These are phyloP conservation scores for Aspergillus sclerotiicarbonarius DNA, from an alignment of 495 filamentous ascomycete genomes.

Conservation along the genomic window DNA sequence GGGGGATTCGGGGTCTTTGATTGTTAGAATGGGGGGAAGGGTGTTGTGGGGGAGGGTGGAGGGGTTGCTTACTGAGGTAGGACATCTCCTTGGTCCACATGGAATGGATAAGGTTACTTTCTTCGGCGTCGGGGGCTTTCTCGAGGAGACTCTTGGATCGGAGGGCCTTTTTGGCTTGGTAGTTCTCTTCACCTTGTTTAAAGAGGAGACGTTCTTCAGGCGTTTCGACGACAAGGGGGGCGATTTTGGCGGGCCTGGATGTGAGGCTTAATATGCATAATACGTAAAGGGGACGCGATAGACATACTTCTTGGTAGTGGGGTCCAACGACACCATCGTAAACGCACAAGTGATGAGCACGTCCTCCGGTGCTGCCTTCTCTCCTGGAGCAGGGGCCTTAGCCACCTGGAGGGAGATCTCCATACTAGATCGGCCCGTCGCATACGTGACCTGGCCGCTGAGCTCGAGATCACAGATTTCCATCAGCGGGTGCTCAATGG, in stretches of 20 bases:
- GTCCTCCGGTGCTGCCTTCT: constrained; percentile 61
- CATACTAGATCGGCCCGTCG: constrained; percentile 76
- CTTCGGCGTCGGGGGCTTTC: constrained; percentile 71
- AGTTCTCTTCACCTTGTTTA: constrained; percentile 68
- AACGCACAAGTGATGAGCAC: constrained; percentile 77
- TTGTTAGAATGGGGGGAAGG: not conserved
- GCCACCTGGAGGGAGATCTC: constrained; percentile 76
- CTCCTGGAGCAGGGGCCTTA: constrained; percentile 57
- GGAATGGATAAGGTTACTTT: constrained; percentile 74
- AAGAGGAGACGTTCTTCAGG: constrained; percentile 70
- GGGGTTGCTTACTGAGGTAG: constrained; percentile 51
- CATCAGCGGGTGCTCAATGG: constrained; percentile 67
- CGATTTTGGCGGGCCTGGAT: constrained; percentile 48
- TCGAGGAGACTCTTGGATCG: constrained; percentile 63
- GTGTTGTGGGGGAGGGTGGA: not conserved
- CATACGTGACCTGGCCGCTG: constrained; percentile 77
- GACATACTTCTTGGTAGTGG: constrained; percentile 65
- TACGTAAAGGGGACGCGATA: too few relatives aligned
- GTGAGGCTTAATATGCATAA: not conserved
- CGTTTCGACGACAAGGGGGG: constrained; percentile 62
- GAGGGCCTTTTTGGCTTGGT: constrained; percentile 67
- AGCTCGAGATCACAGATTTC: constrained; percentile 81
- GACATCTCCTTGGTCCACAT: constrained; percentile 75
- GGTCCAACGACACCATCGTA: constrained; percentile 81
- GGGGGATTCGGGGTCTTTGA: constrained; percentile 56